phyloP scores from a whole-genome alignment of 768 basidiomycete genomes.

The Leccinum broughii region DNA sequence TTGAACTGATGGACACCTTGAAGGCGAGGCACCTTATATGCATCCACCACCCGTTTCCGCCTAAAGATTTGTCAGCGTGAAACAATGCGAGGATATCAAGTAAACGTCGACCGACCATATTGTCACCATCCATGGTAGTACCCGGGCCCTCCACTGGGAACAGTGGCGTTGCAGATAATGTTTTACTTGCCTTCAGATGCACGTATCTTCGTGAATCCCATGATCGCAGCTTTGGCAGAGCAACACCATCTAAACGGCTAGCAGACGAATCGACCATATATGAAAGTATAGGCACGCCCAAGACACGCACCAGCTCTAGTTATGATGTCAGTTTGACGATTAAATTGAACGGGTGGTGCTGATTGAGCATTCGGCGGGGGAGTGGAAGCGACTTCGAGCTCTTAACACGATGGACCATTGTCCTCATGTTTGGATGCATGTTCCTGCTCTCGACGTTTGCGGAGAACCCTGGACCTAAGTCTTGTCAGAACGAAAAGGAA shows the following conservation, averaged over 20 bases:
- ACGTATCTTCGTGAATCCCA: slow-evolving; percentile 71
- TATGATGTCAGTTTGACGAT: slow-evolving; percentile 71
- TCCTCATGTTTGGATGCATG: not conserved
- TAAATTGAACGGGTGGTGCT: slow-evolving; percentile 71
- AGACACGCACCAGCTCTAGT: slow-evolving; percentile 79
- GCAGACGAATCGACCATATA: slow-evolving; percentile 57
- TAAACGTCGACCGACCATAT: slow-evolving; percentile 50
- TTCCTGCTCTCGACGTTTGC: slow-evolving; percentile 65
- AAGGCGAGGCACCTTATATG: slow-evolving; percentile 63
- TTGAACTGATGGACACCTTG: too few species aligned
- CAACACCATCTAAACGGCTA: slow-evolving; percentile 66
- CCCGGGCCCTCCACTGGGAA: slow-evolving; percentile 68
- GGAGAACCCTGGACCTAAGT: slow-evolving; percentile 58
- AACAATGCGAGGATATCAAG: not conserved
- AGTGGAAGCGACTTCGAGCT: slow-evolving; percentile 61
- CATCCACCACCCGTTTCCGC: slow-evolving; percentile 83
- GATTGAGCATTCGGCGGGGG: slow-evolving; percentile 69
- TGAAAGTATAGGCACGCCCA: slow-evolving; percentile 74
- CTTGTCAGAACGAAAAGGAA: slow-evolving; percentile 9
- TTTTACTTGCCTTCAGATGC: slow-evolving; percentile 91
- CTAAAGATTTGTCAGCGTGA: slow-evolving; percentile 32
- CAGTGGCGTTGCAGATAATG: slow-evolving; percentile 86
- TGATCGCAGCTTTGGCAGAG: slow-evolving; percentile 89
- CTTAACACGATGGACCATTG: slow-evolving; percentile 23
- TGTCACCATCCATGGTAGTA: slow-evolving; percentile 87